Base-by-base conservation (phyloP, 441 rosid genomes). In the Croton laevigatus region DNA sequence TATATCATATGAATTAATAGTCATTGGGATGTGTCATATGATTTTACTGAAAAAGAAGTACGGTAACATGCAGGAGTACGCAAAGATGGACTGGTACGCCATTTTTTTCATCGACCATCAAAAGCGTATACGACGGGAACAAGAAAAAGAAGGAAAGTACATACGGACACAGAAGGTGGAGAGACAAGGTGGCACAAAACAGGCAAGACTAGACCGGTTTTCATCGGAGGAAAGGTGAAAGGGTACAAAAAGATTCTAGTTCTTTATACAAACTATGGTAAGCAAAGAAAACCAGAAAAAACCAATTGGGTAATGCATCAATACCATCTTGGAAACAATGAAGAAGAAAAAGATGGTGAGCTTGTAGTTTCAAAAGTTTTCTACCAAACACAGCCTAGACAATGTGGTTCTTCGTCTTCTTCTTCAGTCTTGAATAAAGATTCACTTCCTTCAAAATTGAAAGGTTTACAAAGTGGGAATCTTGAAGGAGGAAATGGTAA, bases 121-220 rank as follows among this genome's bases (percentile, higher is more conserved):
- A 94, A 91, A 74, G 99, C 99, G 45, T 94, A 94, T 86, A 91
- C 98, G 27, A 94, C 99, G 1, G 99, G 99, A 64, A 91, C 96
- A 4, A 76, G 99, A 62, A 94, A 94, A 72, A 82, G 99, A 58
- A 85, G 99, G 62, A 95, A 93, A 55, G 95, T 95, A 19, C 89
- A 88, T 74, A 85, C 87, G 4, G 91, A 89, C 17, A 83, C 82
- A 48, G 93, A 88, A 51, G 97, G 91, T 0, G 86, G 85, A 44
- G 99, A 95, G 81, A 95, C 98, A 48, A 66, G 99, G 64, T 95
- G 99, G 99, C 99, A 95, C 71, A 95, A 95, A 79, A 95, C 99
- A 0, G 99, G 99, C 66, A 95, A 93, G 80, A 95, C 99, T 0
- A 81, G 98, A 74, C 89, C 99, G 0, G 85, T 95, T 66, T 68